A percentile compares a stretch with the other conserved stretches of the same genome.
Evolutionary conservation across 345 rosid genomes (phyloP).

Genomic region (Eucalyptus regnans): DNA sequence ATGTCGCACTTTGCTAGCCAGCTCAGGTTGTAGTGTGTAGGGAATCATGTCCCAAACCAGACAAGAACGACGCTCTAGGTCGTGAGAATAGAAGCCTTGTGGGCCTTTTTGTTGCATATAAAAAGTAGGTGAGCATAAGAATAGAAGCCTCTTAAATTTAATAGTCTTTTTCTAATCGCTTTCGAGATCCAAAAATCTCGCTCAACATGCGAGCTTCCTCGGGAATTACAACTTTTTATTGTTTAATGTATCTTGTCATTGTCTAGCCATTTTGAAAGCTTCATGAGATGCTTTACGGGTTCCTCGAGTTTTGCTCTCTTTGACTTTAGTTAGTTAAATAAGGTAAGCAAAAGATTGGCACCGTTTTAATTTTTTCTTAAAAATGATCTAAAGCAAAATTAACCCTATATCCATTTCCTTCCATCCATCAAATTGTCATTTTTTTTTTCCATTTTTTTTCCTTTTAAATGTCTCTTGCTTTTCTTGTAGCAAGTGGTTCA

Average conservation of each 20-base stretch:
- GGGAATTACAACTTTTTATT: neutral
- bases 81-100: neutral
- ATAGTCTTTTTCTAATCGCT: neutral
- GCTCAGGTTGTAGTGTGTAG: neutral
- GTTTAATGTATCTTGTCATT: neutral
- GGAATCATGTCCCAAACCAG: neutral
- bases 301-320: neutral
- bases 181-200: neutral
- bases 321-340: neutral
- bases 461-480: neutral
- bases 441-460: neutral
- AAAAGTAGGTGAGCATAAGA: neutral
- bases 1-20: neutral
- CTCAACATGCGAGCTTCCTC: neutral
- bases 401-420: neutral
- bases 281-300: neutral
- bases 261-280: neutral
- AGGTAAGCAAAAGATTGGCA: neutral
- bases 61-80: neutral
- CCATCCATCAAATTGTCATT: neutral
- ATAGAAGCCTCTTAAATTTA: neutral
- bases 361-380: neutral
- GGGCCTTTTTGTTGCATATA: neutral
- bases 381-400: neutral
- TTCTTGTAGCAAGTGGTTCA: neutral